Evolutionary conservation across 306 rosid species (phyloP).

Genomic region (Lithocarpus polystachyus): DNA sequence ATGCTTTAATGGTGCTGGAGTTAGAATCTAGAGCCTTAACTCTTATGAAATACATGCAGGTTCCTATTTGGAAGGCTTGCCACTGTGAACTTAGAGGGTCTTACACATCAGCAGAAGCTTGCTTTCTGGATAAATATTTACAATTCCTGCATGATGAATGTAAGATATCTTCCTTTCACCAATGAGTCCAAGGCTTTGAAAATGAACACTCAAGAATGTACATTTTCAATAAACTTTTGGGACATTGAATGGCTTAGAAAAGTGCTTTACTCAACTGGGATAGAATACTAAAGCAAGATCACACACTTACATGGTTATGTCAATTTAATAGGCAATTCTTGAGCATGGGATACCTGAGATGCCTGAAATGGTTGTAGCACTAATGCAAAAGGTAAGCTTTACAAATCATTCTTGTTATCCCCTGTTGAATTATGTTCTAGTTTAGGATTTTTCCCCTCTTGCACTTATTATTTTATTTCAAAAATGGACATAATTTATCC

Average conservation of each 20-base stretch:
- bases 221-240: background rate
- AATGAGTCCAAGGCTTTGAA: background rate
- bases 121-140: slow-evolving; percentile 96
- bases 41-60: slow-evolving; percentile 38
- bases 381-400: slow-evolving; percentile 85
- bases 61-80: slow-evolving; percentile 70
- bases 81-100: slow-evolving; percentile 74
- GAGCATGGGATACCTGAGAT: slow-evolving; percentile 87
- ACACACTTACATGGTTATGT: slow-evolving; percentile 10
- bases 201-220: background rate
- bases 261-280: background rate
- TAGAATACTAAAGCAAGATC: background rate
- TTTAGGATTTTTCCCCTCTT: background rate
- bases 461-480: background rate
- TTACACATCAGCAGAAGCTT: slow-evolving; percentile 87
- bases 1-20: slow-evolving; percentile 1
- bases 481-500: background rate
- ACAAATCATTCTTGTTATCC: slow-evolving; percentile 2
- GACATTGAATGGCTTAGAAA: background rate
- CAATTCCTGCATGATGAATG: slow-evolving; percentile 89
- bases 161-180: slow-evolving; percentile 34
- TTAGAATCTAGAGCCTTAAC: background rate
- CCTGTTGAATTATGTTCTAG: background rate
- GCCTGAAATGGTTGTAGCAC: slow-evolving; percentile 88
- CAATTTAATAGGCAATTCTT: slow-evolving; percentile 62